These are phyloP conservation scores for Trichosporon faecale DNA, from an alignment of 1,284 basidiomycete species.

Conservation along the genomic window DNA sequence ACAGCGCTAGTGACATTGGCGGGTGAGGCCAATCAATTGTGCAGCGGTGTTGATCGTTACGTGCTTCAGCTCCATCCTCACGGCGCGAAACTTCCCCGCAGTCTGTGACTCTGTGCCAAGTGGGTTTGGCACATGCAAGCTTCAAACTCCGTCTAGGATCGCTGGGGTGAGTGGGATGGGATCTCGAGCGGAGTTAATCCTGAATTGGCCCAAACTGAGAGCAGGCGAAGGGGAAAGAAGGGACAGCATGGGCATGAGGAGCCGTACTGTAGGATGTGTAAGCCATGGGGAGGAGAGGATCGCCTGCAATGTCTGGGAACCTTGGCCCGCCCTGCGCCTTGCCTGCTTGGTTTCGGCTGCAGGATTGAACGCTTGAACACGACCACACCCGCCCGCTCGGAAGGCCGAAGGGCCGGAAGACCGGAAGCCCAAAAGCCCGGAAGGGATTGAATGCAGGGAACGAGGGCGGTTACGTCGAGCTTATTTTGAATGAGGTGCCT, in stretches of 20 bases:
- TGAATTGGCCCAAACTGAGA: background rate
- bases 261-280: background rate
- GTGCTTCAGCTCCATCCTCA: no score
- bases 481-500: background rate
- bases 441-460: background rate
- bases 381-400: background rate
- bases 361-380: background rate
- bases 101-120: no score
- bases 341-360: background rate
- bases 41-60: no score
- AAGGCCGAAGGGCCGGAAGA: background rate
- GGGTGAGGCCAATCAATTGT: no score
- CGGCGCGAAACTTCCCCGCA: no score
- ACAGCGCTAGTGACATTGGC: no score
- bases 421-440: background rate
- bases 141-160: no score
- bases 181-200: no score
- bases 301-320: background rate
- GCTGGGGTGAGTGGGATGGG: no score
- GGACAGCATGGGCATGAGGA: background rate
- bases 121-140: no score
- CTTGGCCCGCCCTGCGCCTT: background rate
- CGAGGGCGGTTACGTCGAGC: background rate
- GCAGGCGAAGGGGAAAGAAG: background rate
- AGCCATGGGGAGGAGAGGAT: background rate